These are phyloP conservation scores for Juglanconis sp. DNA, from an alignment of 2,329 filamentous ascomycete genomes.

Conservation along the genomic window DNA sequence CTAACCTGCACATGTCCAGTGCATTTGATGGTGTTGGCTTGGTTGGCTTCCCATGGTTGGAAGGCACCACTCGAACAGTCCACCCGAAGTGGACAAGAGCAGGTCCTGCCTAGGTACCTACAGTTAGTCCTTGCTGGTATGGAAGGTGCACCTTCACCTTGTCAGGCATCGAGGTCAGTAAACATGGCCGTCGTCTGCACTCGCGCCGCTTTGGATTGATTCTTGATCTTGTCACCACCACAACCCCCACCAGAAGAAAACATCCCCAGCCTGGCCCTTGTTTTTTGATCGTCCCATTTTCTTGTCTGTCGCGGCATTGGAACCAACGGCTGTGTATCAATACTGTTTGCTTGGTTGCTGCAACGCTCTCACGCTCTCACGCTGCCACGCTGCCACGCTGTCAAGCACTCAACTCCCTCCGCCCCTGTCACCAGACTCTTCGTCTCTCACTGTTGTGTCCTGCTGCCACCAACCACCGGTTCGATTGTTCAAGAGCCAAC, in stretches of 20 bases:
- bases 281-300: conserved; percentile 18
- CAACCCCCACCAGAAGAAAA: conserved; percentile 1
- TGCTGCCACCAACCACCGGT: neutral
- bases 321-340: conserved; percentile 11
- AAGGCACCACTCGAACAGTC: neutral
- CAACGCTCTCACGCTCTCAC: neutral
- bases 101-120: neutral
- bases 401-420: neutral
- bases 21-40: no score
- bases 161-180: neutral
- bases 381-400: neutral
- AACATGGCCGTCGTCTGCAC: neutral
- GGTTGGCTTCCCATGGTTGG: neutral
- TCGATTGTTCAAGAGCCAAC: no score
- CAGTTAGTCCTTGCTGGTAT: neutral
- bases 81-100: neutral
- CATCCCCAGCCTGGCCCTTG: conserved; percentile 15
- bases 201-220: neutral
- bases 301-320: neutral
- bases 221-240: neutral
- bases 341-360: conserved; percentile 13
- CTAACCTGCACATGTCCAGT: no score
- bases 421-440: neutral
- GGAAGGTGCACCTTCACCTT: neutral
- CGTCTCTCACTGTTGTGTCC: neutral